These are phyloP conservation scores for Graphilbum sp. DNA, from an alignment of 2,329 filamentous ascomycete genomes.

Conservation along the genomic window DNA sequence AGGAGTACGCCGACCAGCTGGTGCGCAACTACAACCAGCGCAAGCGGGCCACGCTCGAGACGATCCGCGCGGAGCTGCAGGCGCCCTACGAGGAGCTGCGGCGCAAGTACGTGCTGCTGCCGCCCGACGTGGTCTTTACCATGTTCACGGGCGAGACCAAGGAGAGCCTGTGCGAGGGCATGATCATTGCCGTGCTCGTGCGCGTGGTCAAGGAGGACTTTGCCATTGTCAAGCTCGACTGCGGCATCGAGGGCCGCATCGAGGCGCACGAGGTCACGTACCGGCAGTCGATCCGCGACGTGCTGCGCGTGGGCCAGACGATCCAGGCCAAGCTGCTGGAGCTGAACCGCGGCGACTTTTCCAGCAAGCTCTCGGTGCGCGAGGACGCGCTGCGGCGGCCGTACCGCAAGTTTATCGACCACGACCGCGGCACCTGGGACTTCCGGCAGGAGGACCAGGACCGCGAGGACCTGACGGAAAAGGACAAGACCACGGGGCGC, in stretches of 20 bases:
- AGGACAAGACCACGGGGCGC: slow-evolving; percentile 70
- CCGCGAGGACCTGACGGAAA: slow-evolving; percentile 68
- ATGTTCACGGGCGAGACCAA: slow-evolving; percentile 92
- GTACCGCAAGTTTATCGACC: slow-evolving; percentile 52
- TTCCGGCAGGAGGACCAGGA: slow-evolving; percentile 65
- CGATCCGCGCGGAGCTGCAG: slow-evolving; percentile 84
- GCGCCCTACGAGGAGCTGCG: slow-evolving; percentile 89
- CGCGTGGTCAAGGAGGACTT: slow-evolving; percentile 83
- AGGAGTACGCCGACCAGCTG: slow-evolving; percentile 93
- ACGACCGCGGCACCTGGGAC: slow-evolving; percentile 74
- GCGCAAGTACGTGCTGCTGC: slow-evolving; percentile 56
- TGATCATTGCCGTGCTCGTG: slow-evolving; percentile 84
- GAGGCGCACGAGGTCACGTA: slow-evolving; percentile 70
- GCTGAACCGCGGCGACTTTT: slow-evolving; percentile 73
- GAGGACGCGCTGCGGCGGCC: slow-evolving; percentile 66
- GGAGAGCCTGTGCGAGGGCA: slow-evolving; percentile 68
- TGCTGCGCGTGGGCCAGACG: slow-evolving; percentile 68
- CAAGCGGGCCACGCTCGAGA: slow-evolving; percentile 90
- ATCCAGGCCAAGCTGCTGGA: slow-evolving; percentile 76
- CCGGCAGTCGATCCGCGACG: slow-evolving; percentile 51
- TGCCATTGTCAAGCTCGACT: slow-evolving; percentile 85
- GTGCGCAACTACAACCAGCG: slow-evolving; percentile 84
- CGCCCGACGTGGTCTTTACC: slow-evolving; percentile 71
- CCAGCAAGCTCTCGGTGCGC: slow-evolving; percentile 67
- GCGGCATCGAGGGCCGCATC: slow-evolving; percentile 79